Conservation (phyloP, 1,139 yeast genomes). For the Saccharomyces pastorianus region DNA sequence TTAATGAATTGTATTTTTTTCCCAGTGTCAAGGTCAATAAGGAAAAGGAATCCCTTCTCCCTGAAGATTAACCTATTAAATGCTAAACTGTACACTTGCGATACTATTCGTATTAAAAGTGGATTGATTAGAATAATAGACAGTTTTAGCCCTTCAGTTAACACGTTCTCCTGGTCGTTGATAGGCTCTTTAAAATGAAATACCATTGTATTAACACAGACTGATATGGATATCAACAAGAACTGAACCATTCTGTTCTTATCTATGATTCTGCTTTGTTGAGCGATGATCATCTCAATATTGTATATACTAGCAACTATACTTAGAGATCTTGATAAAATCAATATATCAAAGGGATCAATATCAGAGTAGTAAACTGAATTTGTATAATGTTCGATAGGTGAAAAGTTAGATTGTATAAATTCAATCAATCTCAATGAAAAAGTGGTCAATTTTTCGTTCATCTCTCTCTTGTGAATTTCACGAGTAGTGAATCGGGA, state of each 20-base stretch:
- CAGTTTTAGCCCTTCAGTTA: conserved; percentile 7
- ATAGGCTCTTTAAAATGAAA: conserved; percentile 3
- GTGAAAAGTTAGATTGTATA: conserved; percentile 8
- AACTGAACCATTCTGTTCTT: conserved; percentile 12
- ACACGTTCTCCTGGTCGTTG: conserved; percentile 2
- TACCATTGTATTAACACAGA: conserved; percentile 15
- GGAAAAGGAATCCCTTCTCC: conserved; percentile 13
- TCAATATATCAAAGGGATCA: conserved; percentile 15
- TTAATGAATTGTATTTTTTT: background rate
- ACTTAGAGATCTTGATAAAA: conserved; percentile 13
- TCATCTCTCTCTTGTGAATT: conserved; percentile 7
- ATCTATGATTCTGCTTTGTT: conserved; percentile 5
- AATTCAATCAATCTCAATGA: conserved; percentile 8
- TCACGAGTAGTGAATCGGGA: conserved; percentile 10
- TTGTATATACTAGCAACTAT: conserved; percentile 16
- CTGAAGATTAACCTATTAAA: conserved; percentile 15
- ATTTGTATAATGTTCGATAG: conserved; percentile 11
- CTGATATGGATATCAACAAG: conserved; percentile 9
- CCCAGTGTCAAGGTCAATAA: conserved; percentile 4
- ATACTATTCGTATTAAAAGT: conserved; percentile 13
- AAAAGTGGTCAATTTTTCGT: conserved; percentile 7
- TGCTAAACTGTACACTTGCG: conserved; percentile 18
- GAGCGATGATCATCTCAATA: conserved; percentile 10
- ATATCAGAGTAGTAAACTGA: conserved; percentile 5
- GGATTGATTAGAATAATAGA: conserved; percentile 15